A percentile compares a stretch with the other conserved stretches of the same genome.
Evolutionary conservation across 768 basidiomycete genomes (phyloP).

Genomic region (Stropharia rugosoannulata): DNA sequence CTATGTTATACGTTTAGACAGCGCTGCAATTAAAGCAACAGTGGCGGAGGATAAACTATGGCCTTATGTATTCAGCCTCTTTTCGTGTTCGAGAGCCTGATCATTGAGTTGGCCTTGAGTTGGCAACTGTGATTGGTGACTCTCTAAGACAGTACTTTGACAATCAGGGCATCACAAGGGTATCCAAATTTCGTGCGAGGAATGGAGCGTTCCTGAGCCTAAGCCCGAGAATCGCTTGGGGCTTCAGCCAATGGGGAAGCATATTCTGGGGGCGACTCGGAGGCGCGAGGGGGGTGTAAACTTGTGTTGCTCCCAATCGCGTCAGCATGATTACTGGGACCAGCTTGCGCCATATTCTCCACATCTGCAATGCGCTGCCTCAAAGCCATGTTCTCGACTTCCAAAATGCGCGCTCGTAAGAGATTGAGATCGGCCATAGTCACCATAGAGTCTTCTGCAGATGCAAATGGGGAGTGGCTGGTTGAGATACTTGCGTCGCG

Average conservation of each 20-base stretch:
- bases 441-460: not conserved
- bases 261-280: conserved; percentile 4
- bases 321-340: not conserved
- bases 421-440: conserved; percentile 1
- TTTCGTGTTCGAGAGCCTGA: no score
- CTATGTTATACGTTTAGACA: no score
- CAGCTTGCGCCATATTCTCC: not conserved
- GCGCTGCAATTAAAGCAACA: no score
- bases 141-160: no score
- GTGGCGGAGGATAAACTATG: no score
- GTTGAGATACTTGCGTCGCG: conserved; percentile 1
- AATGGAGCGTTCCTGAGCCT: not conserved
- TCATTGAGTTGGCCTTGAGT: no score
- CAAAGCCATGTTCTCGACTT: conserved; percentile 4
- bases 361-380: conserved; percentile 2
- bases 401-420: not conserved
- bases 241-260: not conserved
- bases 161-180: no score
- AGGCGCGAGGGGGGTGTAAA: not conserved
- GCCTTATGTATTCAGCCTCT: no score
- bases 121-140: no score
- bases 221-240: not conserved
- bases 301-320: no score
- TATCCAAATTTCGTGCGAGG: no score
- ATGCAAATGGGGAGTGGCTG: not conserved